Evolutionary conservation across 495 filamentous ascomycete genomes (phyloP), one percentile per base, ranked within the genome.

Genomic region (Rostrohypoxylon terebratum): DNA sequence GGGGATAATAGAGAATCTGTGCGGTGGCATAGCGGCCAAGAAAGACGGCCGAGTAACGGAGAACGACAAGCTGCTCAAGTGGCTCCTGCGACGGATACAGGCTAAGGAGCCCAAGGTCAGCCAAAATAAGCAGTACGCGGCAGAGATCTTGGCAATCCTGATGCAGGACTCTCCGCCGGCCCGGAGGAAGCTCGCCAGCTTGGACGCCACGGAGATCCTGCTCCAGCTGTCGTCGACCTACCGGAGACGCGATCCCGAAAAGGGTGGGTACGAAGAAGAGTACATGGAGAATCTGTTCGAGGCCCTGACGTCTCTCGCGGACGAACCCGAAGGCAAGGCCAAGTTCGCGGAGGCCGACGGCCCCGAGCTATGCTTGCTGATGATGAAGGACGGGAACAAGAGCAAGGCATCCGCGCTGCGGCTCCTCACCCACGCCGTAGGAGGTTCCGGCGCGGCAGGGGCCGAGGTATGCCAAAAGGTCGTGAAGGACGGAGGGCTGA

Each of bases 81-180:
- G 93, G 93, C 86, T 98, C 7, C 80, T 97, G 14, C 81, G 84
- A 23, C 88, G 96, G 18, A 80, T 77, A 42, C 77, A 77, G 58
- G 58, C 44, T n/a, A 64, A 58, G 25, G 83, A 86, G 66, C 59
- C 54, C 11, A 71, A 76, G 1, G 78, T 87, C 7, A 83, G 84
- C 23, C 96, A 99, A 80, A 99, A 99, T 79, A 97, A 94, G 77
- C 96, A 97, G 77, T 99, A 98, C 74, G 87, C 94, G 0, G 93
- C 96, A 8, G 96, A 99, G 80, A 86, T 98, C 13, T 83, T 99
- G 14, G 92, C 95, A 2, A 97, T 99, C 59, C 81, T 99, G 0
- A 77, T 81, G n/a, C 80, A 83, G 61, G 74, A 73, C 11, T 81
- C 82, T 23, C 79, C 92, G 13, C 92, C 94, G 75, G 95, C 92